These are phyloP conservation scores for Biscutella auriculata DNA, from an alignment of 441 rosid genomes.

Conservation along the genomic window DNA sequence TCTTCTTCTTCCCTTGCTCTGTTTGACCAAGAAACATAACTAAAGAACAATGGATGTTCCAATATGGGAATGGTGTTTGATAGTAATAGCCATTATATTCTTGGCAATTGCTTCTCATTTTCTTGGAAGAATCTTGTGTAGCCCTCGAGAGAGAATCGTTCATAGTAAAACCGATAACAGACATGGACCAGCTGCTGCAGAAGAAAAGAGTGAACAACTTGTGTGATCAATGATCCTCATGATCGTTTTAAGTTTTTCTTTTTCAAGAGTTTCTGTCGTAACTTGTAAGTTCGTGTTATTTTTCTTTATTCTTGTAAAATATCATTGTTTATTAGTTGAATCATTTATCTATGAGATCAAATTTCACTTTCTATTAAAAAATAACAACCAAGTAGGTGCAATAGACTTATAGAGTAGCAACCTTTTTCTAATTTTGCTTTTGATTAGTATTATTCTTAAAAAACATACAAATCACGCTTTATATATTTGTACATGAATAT, in stretches of 20 bases:
- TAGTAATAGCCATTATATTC: constrained; percentile 6
- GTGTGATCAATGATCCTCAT: constrained; percentile 3
- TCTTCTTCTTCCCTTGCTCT: neutral
- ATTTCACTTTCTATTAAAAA: neutral
- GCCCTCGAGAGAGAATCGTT: constrained; percentile 14
- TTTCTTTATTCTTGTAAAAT: neutral
- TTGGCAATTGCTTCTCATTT: constrained; percentile 17
- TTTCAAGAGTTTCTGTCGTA: neutral
- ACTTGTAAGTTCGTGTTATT: neutral
- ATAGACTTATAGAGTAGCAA: too few species aligned
- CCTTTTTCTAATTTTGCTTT: too few species aligned
- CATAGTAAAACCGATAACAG: constrained; percentile 1
- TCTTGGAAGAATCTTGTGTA: constrained; percentile 8
- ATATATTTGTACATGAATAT: too few species aligned
- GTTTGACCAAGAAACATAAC: neutral
- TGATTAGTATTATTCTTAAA: too few species aligned
- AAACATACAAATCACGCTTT: too few species aligned
- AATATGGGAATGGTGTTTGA: constrained; percentile 23
- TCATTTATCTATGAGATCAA: neutral
- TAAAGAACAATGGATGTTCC: constrained; percentile 16
- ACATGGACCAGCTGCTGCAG: neutral
- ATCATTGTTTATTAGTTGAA: too few species aligned
- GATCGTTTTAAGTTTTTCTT: neutral
- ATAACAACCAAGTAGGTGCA: too few species aligned
- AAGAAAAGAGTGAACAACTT: constrained; percentile 3